Conservation (phyloP, 352 stramenopile genomes). For the Peronospora tabacina region DNA sequence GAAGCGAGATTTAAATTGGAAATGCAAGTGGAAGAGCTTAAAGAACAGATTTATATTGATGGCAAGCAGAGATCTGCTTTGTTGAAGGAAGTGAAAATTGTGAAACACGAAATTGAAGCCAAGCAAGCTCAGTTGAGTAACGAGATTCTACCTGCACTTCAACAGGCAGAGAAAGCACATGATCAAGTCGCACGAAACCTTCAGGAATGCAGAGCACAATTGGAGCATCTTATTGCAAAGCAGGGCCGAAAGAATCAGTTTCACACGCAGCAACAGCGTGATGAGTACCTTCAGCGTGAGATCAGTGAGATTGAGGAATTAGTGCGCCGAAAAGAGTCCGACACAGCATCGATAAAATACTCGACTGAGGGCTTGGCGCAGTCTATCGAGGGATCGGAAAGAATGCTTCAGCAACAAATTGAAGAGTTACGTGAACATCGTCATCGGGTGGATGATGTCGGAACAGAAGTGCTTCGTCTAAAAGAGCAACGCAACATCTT, state of each 20-base stretch:
- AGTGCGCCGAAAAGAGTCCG: slow-evolving; percentile 47
- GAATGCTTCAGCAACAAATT: slow-evolving; percentile 36
- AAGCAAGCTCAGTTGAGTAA: slow-evolving; percentile 45
- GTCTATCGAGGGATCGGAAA: slow-evolving; percentile 39
- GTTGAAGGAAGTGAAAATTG: slow-evolving; percentile 41
- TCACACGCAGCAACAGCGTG: slow-evolving; percentile 86
- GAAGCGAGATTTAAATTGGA: slow-evolving; percentile 73
- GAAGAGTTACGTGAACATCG: slow-evolving; percentile 51
- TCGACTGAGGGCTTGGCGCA: slow-evolving; percentile 38
- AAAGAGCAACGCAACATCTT: slow-evolving; percentile 75
- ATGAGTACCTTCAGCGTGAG: slow-evolving; percentile 74
- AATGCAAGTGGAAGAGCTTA: slow-evolving; percentile 71
- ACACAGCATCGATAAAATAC: slow-evolving; percentile 34
- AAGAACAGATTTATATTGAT: slow-evolving; percentile 47
- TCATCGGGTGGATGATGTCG: slow-evolving; percentile 42
- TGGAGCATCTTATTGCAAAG: slow-evolving; percentile 92
- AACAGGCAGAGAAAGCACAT: slow-evolving; percentile 52
- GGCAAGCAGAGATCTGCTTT: slow-evolving; percentile 34
- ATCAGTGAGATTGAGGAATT: slow-evolving; percentile 62
- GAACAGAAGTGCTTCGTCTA: slow-evolving; percentile 47
- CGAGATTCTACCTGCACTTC: slow-evolving; percentile 47
- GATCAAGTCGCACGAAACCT: slow-evolving; percentile 78
- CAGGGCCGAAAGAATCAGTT: slow-evolving; percentile 95
- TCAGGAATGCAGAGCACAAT: slow-evolving; percentile 48
- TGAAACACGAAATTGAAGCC: slow-evolving; percentile 49